These are phyloP conservation scores for Cairneyella variabilis DNA, from an alignment of 495 filamentous ascomycete species.

Conservation along the genomic window DNA sequence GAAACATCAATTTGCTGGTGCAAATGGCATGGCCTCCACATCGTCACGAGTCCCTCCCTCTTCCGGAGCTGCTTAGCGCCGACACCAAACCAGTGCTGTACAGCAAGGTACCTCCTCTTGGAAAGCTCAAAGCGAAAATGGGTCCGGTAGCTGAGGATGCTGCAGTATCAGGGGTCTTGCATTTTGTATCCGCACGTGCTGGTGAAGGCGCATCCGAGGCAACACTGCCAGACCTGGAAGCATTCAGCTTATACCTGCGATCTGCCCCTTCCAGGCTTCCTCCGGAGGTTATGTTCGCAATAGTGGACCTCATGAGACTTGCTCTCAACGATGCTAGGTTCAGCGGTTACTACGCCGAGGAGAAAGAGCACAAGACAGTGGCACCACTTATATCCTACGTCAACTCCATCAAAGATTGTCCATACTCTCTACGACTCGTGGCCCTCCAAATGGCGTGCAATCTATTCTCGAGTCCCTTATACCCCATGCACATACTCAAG, in stretches of 20 bases:
- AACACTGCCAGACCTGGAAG: conserved; percentile 55
- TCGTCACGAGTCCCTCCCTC: conserved; percentile 62
- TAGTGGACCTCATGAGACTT: conserved; percentile 77
- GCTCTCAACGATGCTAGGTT: conserved; percentile 77
- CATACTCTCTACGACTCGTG: conserved; percentile 81
- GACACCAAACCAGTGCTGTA: conserved; percentile 67
- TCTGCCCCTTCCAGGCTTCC: conserved; percentile 47
- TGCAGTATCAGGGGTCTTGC: conserved; percentile 52
- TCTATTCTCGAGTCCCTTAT: conserved; percentile 59
- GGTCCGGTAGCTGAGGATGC: conserved; percentile 44
- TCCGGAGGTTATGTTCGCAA: conserved; percentile 62
- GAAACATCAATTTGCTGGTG: conserved; percentile 68
- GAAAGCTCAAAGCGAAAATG: conserved; percentile 79
- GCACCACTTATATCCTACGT: conserved; percentile 58
- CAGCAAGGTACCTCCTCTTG: conserved; percentile 75
- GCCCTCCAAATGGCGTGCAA: conserved; percentile 62
- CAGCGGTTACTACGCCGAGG: conserved; percentile 82
- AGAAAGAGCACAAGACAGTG: conserved; percentile 60
- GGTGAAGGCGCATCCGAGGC: conserved; percentile 51
- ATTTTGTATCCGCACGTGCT: conserved; percentile 59
- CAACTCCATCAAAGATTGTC: conserved; percentile 45
- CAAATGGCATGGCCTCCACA: conserved; percentile 77
- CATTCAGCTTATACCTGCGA: conserved; percentile 50
- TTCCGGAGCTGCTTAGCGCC: conserved; percentile 64
- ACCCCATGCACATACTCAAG: conserved; percentile 40